Percentiles rank a stretch among this genome's conserved stretches.
phyloP scores from a whole-genome alignment of 108 stramenopile species.

The Skeletonema costatum region DNA sequence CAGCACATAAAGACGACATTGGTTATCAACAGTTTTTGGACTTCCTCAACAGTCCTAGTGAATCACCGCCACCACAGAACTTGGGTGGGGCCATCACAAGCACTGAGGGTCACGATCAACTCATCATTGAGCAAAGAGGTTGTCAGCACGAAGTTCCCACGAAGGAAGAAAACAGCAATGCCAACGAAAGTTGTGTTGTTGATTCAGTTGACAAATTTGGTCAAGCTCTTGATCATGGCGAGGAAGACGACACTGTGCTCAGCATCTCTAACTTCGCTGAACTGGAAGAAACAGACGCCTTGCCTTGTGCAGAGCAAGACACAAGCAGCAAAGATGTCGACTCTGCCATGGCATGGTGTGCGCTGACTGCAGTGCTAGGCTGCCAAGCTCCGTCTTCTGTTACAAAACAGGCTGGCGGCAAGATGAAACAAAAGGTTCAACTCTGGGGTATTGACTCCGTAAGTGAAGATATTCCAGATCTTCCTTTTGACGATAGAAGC shows the following conservation, averaged over 20 bases:
- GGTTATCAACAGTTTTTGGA: neutral
- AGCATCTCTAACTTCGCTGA: neutral
- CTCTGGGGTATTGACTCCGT: neutral
- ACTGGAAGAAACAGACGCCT: neutral
- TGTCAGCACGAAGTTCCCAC: neutral
- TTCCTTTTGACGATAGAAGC: neutral
- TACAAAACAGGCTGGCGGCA: neutral
- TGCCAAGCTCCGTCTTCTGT: neutral
- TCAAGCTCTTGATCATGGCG: no score
- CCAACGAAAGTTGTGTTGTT: neutral
- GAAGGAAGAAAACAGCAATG: neutral
- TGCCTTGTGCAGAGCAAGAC: neutral
- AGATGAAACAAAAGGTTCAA: neutral
- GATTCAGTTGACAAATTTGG: neutral
- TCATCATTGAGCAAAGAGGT: neutral
- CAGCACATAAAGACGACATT: neutral
- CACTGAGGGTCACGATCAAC: neutral
- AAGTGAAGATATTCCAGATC: neutral
- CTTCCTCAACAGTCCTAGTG: neutral
- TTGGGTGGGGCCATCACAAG: neutral
- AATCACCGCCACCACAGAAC: neutral
- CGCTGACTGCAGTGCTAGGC: neutral
- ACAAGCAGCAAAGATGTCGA: neutral
- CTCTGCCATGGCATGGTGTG: conserved; percentile 2
- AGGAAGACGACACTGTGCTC: neutral